Base-by-base conservation (phyloP, 2,329 filamentous ascomycete genomes). In the Phialemoniopsis sp. region DNA sequence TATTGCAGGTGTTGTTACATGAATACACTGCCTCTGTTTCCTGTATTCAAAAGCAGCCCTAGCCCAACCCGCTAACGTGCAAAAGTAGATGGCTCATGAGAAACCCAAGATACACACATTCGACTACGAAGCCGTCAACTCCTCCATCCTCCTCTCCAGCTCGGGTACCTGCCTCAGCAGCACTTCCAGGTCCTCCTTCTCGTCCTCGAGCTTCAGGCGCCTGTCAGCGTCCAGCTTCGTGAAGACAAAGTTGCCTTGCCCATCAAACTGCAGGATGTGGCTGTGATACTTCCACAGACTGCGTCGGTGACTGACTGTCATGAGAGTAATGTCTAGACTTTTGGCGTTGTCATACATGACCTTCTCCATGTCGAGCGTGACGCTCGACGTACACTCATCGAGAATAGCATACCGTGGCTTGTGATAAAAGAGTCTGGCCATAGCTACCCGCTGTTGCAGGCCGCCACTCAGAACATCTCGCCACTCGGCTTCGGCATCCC, bases 331-430 rank as follows among this genome's bases (percentile, higher is more conserved):
- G 4, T 88, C 89, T 14, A 96, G 67, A 14, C 78, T 74, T 72
- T 98, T 97, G 37, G 93, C 93, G 40, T 89, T 90, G 52, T 96
- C 91, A 62, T 98, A 98, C 89, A 98, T 97, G 58, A 89, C 77
- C 58, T 89, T 85, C 58, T 98, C 93, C 44, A 90, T 89, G 51
- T 97, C 91, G 19, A 96, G 75, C 13, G 94, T 96, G n/a, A 98
- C 89, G 38, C 82, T 89, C 41, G 85, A 90, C 7, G 93, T 98
- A 64, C 93, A 98, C 67, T 98, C 93, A 59, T 98, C 93, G 29
- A 98, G 72, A 50, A 98, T 98, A 10, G 93, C 93, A 60, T 95
- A 97, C 52, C 86, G 84, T 0, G 91, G 91, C 9, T 81, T 76
- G 64, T 97, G 91, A 64, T 97, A 97, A 64, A 96, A 96, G 14